Evolutionary conservation across 2,329 filamentous ascomycete genomes (phyloP), one percentile per base, ranked within the genome.

Genomic region (Talaromyces sp.): DNA sequence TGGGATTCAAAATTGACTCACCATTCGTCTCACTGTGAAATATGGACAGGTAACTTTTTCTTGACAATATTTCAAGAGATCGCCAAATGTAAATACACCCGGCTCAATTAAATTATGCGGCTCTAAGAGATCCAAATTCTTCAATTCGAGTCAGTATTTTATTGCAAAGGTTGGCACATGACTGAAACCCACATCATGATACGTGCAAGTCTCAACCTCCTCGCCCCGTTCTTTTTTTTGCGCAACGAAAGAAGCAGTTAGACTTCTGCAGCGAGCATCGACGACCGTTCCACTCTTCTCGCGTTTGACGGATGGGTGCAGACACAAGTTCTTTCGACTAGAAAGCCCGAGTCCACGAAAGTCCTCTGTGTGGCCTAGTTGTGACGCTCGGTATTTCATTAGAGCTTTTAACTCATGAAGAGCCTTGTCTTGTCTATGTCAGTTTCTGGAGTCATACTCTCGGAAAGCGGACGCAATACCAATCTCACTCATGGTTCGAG

Each of bases 401-500:
- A 99, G 80, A 27, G 88, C 89, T 76, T 95, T 93, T 71, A 99
- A 77, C 78, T 99, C 95, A 10, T 92, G 91, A 61, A 99, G 80
- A 0, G 96, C 95, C 80, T 99, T 99, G 76, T 99, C 95, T 66
- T 54, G 24, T 60, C 37, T 10, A 19, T 45, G 47, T 63, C 24
- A 58, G 60, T 48, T 39, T 11, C 22, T 27, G n/a, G 33, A 56
- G 24, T 27, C 6, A n/a, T 24, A 65, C n/a, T 39, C 22, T 47
- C 19, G 47, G 14, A 24, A 56, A 7, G 41, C n/a, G 47, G 59
- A 16, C n/a, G 22, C 19, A 54, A 43, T 58, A 66, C 65, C 65
- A 73, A 99, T 99, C 81, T 99, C 95, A 43, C 95, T 99, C 93
- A 99, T 99, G 64, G 95, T 99, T 81, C 95, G 93, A 68, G 95